Evolutionary conservation across 192 early-diverging fungal genomes (phyloP).

Genomic region (Backusella circina): DNA sequence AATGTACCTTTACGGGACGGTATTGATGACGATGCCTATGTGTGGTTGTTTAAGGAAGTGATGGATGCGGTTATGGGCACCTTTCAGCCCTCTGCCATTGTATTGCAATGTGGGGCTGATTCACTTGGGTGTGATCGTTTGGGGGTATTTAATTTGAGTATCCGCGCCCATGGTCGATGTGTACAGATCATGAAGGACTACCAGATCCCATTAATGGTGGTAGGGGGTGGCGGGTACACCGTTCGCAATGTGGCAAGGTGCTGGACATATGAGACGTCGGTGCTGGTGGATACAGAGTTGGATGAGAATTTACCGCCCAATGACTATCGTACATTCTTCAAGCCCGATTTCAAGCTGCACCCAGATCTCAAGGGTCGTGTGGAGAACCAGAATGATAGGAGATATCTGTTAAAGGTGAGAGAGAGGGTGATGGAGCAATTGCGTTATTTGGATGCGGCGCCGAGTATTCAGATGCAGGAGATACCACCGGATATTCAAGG

Average conservation of each 20-base stretch:
- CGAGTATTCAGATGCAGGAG: slow-evolving; percentile 95
- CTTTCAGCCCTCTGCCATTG: slow-evolving; percentile 81
- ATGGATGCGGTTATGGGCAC: slow-evolving; percentile 65
- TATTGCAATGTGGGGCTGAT: slow-evolving; percentile 86
- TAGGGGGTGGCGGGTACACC: slow-evolving; percentile 95
- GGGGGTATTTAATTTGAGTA: slow-evolving; percentile 53
- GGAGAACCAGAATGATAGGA: slow-evolving; percentile 84
- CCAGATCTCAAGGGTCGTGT: slow-evolving; percentile 77
- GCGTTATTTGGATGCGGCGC: slow-evolving; percentile 80
- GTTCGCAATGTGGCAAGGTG: slow-evolving; percentile 86
- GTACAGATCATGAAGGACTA: slow-evolving; percentile 80
- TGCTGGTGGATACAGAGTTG: slow-evolving; percentile 73
- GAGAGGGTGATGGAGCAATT: slow-evolving; percentile 85
- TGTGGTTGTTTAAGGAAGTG: slow-evolving; percentile 70
- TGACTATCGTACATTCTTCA: slow-evolving; percentile 79
- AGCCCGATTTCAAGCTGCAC: slow-evolving; percentile 88
- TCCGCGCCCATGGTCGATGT: slow-evolving; percentile 72
- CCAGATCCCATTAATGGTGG: slow-evolving; percentile 70
- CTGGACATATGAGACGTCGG: slow-evolving; percentile 92
- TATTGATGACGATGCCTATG: slow-evolving; percentile 83
- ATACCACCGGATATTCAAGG: slow-evolving; percentile 64
- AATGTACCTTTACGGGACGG: slow-evolving; percentile 90
- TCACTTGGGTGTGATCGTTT: slow-evolving; percentile 53
- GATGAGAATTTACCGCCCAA: slow-evolving; percentile 69
- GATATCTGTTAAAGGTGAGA: slow-evolving; percentile 75